Evolutionary conservation across 2,329 filamentous ascomycete genomes (phyloP).

Genomic region (Fusarium sp.): DNA sequence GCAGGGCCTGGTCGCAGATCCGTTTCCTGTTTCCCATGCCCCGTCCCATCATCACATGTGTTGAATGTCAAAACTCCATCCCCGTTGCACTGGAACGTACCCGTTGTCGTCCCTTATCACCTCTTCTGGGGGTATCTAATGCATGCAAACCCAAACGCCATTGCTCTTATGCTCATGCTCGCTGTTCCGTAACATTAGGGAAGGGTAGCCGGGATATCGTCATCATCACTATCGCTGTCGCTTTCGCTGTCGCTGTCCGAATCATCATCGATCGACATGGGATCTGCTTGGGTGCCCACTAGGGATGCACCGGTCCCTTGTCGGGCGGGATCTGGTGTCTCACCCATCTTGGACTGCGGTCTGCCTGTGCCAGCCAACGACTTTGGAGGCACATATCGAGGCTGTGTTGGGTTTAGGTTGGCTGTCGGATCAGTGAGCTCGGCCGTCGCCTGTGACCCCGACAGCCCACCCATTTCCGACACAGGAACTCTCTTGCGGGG

Average conservation of each 20-base stretch:
- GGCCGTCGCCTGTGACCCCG: conserved; percentile 51
- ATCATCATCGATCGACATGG: conserved; percentile 45
- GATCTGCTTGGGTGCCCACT: conserved; percentile 39
- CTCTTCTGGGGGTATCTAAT: conserved; percentile 24
- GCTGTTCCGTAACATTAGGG: not conserved
- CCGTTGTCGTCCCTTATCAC: not conserved
- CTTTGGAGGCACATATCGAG: conserved; percentile 24
- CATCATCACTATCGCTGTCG: conserved; percentile 31
- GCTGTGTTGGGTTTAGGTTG: conserved; percentile 36
- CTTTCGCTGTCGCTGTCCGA: conserved; percentile 41
- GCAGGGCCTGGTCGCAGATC: conserved; percentile 1
- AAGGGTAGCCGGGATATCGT: conserved; percentile 47
- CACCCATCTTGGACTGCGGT: not conserved
- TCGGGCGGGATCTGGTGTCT: conserved; percentile 4
- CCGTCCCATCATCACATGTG: conserved; percentile 10
- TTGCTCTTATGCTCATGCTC: conserved; percentile 6
- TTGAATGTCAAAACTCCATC: conserved; percentile 18
- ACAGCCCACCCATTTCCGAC: conserved; percentile 51
- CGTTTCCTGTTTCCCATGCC: conserved; percentile 1
- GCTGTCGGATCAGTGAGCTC: conserved; percentile 53
- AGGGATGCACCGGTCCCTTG: not conserved
- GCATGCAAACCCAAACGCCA: conserved; percentile 26
- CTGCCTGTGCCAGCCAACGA: not conserved
- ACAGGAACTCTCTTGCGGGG: conserved; percentile 46
- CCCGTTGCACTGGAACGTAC: not conserved